These are phyloP conservation scores for Diaporthe ilicicola DNA, from an alignment of 2,329 filamentous ascomycete genomes.

Conservation along the genomic window DNA sequence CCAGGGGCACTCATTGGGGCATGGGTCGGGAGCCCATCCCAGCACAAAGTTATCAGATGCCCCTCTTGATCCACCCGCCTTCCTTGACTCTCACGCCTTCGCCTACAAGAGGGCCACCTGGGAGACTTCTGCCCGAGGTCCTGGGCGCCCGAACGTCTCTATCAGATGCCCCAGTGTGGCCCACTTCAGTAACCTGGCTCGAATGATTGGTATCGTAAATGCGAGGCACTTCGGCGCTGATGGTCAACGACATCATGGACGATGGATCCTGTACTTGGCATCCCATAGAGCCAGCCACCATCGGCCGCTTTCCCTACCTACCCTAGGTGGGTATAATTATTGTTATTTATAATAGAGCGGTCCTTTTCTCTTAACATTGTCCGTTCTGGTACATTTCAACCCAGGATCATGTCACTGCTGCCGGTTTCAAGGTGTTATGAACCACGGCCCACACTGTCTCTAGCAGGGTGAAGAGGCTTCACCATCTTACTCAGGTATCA, in stretches of 20 bases:
- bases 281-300: not conserved
- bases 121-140: not conserved
- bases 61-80: conserved; percentile 27
- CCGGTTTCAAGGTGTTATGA: not conserved
- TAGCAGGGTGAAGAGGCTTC: not conserved
- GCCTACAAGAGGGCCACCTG: not conserved
- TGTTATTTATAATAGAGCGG: not conserved
- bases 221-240: not conserved
- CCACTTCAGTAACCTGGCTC: not conserved
- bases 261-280: not conserved
- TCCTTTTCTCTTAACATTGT: not conserved
- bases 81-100: not conserved
- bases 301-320: not conserved
- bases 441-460: not conserved
- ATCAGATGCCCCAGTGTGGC: conserved; percentile 30
- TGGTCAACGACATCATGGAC: not conserved
- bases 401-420: not conserved
- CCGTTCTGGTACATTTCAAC: not conserved
- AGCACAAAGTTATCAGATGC: conserved; percentile 34
- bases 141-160: not conserved
- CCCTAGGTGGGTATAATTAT: not conserved
- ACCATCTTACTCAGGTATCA: not conserved
- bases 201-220: not conserved
- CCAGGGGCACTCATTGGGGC: conserved; percentile 3
- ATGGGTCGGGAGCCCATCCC: conserved; percentile 17